phyloP scores from a whole-genome alignment of 75 land plant genomes.

The Cryptomeria japonica region DNA sequence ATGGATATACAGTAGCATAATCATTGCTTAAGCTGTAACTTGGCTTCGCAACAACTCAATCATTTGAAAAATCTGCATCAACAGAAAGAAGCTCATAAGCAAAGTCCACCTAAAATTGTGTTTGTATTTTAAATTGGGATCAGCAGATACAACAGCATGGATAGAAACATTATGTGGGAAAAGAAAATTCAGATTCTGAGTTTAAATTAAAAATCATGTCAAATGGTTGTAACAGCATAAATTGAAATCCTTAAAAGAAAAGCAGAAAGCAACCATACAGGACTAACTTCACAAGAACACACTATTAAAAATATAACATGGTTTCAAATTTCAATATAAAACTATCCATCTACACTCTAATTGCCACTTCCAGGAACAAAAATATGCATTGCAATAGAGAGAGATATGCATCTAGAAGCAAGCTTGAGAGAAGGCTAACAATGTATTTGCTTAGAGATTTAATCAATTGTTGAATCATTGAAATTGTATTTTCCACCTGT shows the following conservation, averaged over 20 bases:
- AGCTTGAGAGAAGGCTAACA: background rate
- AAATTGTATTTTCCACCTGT: background rate
- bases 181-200: background rate
- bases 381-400: background rate
- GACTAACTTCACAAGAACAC: background rate
- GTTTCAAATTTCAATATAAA: background rate
- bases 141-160: background rate
- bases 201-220: background rate
- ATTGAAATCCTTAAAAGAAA: background rate
- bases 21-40: background rate
- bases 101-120: background rate
- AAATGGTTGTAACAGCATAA: background rate
- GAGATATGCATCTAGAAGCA: background rate
- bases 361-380: background rate
- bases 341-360: background rate
- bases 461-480: background rate
- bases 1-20: background rate
- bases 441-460: background rate
- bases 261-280: background rate
- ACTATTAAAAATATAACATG: background rate
- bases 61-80: background rate
- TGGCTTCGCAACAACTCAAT: background rate
- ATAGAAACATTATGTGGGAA: background rate
- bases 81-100: background rate
- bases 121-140: background rate